Conservation (phyloP, 805 yeast species). For the Candida morakotiae region DNA sequence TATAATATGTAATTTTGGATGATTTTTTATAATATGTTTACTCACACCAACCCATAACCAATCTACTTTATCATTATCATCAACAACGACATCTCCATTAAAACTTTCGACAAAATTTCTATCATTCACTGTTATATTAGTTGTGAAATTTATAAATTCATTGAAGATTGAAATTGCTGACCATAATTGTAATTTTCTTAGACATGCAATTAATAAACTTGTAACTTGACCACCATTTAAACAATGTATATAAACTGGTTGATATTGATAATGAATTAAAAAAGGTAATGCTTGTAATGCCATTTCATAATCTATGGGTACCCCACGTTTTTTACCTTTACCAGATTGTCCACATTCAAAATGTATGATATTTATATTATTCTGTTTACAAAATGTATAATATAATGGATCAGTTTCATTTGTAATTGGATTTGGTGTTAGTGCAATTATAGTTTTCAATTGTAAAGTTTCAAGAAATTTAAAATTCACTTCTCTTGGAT, state of each 20-base stretch:
- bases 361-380: conserved; percentile 64
- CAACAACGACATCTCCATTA: conserved; percentile 56
- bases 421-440: conserved; percentile 74
- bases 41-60: conserved; percentile 71
- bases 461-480: conserved; percentile 62
- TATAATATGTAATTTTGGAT: conserved; percentile 44
- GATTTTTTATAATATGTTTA: conserved; percentile 51
- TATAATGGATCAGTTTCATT: conserved; percentile 48
- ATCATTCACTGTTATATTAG: conserved; percentile 78
- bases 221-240: conserved; percentile 87
- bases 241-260: conserved; percentile 84
- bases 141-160: conserved; percentile 75
- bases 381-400: conserved; percentile 46
- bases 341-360: conserved; percentile 64
- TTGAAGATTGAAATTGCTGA: conserved; percentile 80
- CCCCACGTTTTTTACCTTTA: conserved; percentile 78
- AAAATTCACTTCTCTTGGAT: conserved; percentile 73
- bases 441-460: conserved; percentile 68
- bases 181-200: conserved; percentile 83
- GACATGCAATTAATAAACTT: conserved; percentile 78
- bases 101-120: conserved; percentile 80
- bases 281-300: conserved; percentile 58
- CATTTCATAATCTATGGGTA: conserved; percentile 68
- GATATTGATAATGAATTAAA: conserved; percentile 52
- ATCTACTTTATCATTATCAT: conserved; percentile 40